Evolutionary conservation across 129 eudicot genomes (phyloP), one percentile per base, ranked within the genome.

Genomic region (Helianthus tuberosus): DNA sequence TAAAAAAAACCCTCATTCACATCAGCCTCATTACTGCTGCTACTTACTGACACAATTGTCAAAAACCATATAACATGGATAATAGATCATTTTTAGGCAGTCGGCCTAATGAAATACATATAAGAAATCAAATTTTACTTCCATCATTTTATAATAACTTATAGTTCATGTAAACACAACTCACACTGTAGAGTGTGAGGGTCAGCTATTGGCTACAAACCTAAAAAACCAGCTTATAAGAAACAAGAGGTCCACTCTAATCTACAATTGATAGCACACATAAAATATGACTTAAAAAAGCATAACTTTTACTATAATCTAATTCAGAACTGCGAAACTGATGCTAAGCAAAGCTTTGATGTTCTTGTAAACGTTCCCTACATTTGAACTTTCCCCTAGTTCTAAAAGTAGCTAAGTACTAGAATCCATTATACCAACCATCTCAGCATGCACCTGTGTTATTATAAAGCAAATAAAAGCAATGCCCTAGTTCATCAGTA

Each of bases 181-280:
- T 41, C 29, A 32, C 17, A 62, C 67, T 5, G 66, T 15, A 27
- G 66, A 60, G 44, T 27, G 43, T 27, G 25, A 14, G 25, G 46
- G 11, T 27, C 12, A 10, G 6, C 6, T 25, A 62, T 13, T 62
- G 67, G 14, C 67, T 62, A n/a, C 43, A 36, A 62, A 62, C 13
- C 25, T 36, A 69, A n/a, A 8, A 32, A 11, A 35, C 44, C 64
- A 69, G 74, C 64, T 69, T 69, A 69, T 69, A 15, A 51, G 74
- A 43, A 52, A 8, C 32, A 69, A 51, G 5, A 52, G 64, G 46
- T 29, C 60, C 73, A 68, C 73, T 68, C 23, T 14, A 68, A 6
- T 49, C 46, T 48, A 27, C 14, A 49, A 53, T 49, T 36, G 11
- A 68, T 10, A 23, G 71, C 17, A 10, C 41, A 9, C 63, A 23